Evolutionary conservation across 2,329 filamentous ascomycete genomes (phyloP).

Genomic region (Colletotrichum lindemuthianum): DNA sequence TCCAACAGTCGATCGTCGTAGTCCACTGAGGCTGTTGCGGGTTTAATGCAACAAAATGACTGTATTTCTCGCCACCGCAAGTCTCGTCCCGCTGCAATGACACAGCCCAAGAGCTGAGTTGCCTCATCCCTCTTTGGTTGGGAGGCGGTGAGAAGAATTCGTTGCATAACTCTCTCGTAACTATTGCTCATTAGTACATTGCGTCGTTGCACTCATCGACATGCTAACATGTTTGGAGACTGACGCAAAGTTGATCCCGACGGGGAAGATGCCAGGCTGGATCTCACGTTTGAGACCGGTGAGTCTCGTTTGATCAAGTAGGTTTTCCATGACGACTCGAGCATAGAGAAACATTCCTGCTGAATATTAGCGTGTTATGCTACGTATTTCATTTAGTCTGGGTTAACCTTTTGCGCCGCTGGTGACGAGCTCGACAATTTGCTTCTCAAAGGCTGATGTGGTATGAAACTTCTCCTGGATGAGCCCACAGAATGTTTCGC

Average conservation of each 20-base stretch:
- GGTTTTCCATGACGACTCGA: background rate
- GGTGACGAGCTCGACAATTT: background rate
- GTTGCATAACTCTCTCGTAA: background rate
- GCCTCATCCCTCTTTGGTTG: background rate
- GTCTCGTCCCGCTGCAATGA: background rate
- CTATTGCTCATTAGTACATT: background rate
- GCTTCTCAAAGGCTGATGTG: background rate
- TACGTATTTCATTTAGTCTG: accelerated
- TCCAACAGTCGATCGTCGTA: background rate
- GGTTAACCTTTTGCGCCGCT: background rate
- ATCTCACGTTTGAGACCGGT: background rate
- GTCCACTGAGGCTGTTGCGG: background rate
- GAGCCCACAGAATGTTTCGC: too few relatives aligned
- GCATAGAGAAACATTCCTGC: constrained; percentile 2
- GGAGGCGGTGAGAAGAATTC: background rate
- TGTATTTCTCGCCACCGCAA: constrained; percentile 7
- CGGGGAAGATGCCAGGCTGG: background rate
- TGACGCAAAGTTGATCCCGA: background rate
- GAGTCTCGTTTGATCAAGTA: background rate
- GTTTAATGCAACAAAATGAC: background rate
- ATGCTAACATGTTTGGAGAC: background rate
- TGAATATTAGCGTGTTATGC: background rate
- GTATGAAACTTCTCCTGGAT: background rate
- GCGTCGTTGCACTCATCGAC: background rate
- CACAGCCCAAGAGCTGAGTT: background rate